Conservation (phyloP, 1,284 basidiomycete genomes). For the Tausonia pullulans region DNA sequence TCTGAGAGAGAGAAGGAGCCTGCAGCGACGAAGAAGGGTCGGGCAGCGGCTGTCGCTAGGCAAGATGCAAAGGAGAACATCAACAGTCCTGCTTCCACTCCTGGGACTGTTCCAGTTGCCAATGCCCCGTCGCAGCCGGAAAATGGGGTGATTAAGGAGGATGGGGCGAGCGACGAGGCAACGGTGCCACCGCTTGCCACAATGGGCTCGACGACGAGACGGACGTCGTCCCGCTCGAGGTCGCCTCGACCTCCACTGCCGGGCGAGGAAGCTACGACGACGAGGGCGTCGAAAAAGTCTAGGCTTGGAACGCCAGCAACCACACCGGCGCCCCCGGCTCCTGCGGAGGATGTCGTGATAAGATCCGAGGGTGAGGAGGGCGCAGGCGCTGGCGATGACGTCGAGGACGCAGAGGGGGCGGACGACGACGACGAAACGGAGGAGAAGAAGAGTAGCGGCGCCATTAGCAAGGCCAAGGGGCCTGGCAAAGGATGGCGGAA, state of each 20-base stretch:
- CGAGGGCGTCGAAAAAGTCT: not conserved
- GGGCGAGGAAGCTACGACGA: not conserved
- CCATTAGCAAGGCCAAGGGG: not conserved
- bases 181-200: not conserved
- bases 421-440: constrained; percentile 3
- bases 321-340: not conserved
- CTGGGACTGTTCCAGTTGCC: too few relatives aligned
- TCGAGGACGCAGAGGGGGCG: not conserved
- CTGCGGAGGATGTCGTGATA: not conserved
- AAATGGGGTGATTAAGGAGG: too few relatives aligned
- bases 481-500: too few relatives aligned
- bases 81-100: too few relatives aligned
- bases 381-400: not conserved
- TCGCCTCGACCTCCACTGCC: not conserved
- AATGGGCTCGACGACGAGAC: not conserved
- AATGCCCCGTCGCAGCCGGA: too few relatives aligned
- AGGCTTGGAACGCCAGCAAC: not conserved
- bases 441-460: not conserved
- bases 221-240: not conserved
- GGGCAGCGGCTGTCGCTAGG: too few relatives aligned
- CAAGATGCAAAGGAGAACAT: too few relatives aligned
- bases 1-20: too few relatives aligned
- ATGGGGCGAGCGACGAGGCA: too few relatives aligned
- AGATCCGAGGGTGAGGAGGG: not conserved
- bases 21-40: too few relatives aligned